Conservation (phyloP, 305 asterid species). For the Fraxinus latifolia region DNA sequence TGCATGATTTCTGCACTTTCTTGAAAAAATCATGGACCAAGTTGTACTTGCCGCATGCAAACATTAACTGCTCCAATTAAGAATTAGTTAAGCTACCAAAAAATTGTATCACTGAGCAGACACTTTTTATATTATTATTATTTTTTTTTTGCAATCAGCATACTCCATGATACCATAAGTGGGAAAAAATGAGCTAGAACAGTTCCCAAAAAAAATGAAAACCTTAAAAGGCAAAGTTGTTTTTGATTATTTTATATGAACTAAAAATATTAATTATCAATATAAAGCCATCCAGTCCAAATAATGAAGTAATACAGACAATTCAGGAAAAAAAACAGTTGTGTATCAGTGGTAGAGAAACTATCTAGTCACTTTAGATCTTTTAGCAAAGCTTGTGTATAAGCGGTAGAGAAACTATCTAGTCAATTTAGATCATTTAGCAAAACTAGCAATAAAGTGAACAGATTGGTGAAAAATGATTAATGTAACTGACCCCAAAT, state of each 20-base stretch:
- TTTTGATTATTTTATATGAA: background rate
- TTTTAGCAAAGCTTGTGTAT: background rate
- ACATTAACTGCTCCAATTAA: conserved; percentile 68
- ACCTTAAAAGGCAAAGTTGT: background rate
- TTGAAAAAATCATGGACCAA: conserved; percentile 86
- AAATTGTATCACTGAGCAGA: background rate
- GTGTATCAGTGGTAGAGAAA: background rate
- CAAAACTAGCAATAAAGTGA: background rate
- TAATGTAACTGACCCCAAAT: background rate
- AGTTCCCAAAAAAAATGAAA: background rate
- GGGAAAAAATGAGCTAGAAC: background rate
- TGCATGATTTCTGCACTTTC: conserved; percentile 66
- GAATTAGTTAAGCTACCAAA: conserved; percentile 8
- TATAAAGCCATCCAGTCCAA: background rate
- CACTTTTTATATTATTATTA: background rate
- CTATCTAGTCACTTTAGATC: background rate
- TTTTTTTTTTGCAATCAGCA: background rate
- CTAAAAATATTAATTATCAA: background rate
- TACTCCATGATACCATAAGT: background rate
- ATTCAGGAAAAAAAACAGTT: background rate
- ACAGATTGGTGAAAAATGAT: background rate
- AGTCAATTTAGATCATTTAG: background rate
- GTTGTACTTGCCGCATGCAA: conserved; percentile 76
- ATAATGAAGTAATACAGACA: background rate
- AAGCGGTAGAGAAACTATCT: background rate